Base-by-base conservation (phyloP, 148 eudicot species). In the Persicaria maculosa region DNA sequence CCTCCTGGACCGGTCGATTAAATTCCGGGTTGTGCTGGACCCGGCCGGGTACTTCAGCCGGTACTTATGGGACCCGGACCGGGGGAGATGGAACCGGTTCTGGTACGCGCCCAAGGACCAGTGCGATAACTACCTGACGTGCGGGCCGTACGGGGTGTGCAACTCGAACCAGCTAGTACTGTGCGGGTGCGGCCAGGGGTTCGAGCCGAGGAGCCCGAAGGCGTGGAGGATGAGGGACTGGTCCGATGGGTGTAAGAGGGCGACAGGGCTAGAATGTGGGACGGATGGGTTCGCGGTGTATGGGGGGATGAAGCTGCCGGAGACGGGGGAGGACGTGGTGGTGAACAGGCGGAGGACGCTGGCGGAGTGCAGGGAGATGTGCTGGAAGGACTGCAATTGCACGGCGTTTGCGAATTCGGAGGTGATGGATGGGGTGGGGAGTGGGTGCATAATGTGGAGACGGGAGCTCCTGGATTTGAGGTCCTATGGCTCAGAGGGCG, bases 31-130 rank as follows among this genome's bases (percentile, higher is more conserved):
- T 9, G 0, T 83, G 5, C 75, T 86, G 71, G 70, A 68, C 9
- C 50, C 78, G 6, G 10, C 54, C 0, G 90, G 90, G 0, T 1
- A 4, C 44, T 22, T 50, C 9, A 36, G 40, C 57, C 54, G 58
- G 1, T 48, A 50, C 62, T 19, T 19, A 1, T 91, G 96, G 96
- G 84, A 84, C 59, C 80, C 87, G 0, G 53, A 77, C 0, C 67
- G 50, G 4, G 47, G 53, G 1, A 2, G 19, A 1, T 94, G 98
- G 98, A 75, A 12, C 12, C 15, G 19, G 1, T 94, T 77, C 68
- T 91, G 96, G 98, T 84, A 80, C 16, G 93, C 92, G 0, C 86
- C 86, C 22, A 72, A 74, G 4, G 97, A 91, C 46, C 87, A 81
- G 47, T 94, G 97, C 59, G 97, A 94, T 10, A 22, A 10, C 0